Percentiles rank a stretch among this genome's conserved stretches.
Evolutionary conservation across 1,139 yeast species (phyloP).

Genomic region (Debaryomyces sp.): DNA sequence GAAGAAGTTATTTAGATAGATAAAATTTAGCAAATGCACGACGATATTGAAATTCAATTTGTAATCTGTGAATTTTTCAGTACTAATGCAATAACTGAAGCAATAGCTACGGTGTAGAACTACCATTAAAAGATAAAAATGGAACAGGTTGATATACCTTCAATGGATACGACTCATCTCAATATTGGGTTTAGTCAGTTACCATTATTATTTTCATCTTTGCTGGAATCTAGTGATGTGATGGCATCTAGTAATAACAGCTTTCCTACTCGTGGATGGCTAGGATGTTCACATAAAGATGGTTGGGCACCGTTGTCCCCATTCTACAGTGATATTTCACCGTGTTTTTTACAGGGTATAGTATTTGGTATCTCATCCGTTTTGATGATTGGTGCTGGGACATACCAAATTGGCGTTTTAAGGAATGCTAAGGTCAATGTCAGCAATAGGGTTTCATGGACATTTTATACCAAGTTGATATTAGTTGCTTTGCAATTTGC

Average conservation of each 20-base stretch:
- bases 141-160: slow-evolving; percentile 6
- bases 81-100: not conserved
- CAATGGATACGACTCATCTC: slow-evolving; percentile 5
- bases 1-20: slow-evolving; percentile 13
- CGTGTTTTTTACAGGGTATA: slow-evolving; percentile 80
- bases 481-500: slow-evolving; percentile 45
- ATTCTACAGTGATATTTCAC: slow-evolving; percentile 67
- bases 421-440: slow-evolving; percentile 33
- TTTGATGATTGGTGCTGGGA: slow-evolving; percentile 58
- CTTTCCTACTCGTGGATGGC: slow-evolving; percentile 11
- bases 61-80: slow-evolving; percentile 3
- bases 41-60: not conserved
- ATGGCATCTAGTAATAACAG: not conserved
- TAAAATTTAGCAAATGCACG: not conserved
- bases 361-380: slow-evolving; percentile 54
- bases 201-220: slow-evolving; percentile 1
- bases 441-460: slow-evolving; percentile 40
- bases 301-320: slow-evolving; percentile 79
- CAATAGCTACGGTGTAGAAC: not conserved
- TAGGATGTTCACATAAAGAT: slow-evolving; percentile 33
- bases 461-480: slow-evolving; percentile 45
- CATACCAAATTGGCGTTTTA: slow-evolving; percentile 40
- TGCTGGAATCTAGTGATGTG: not conserved
- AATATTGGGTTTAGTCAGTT: slow-evolving; percentile 5
- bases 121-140: not conserved